Conservation (phyloP, 768 basidiomycete genomes). For the Leccinum aurantiacum region DNA sequence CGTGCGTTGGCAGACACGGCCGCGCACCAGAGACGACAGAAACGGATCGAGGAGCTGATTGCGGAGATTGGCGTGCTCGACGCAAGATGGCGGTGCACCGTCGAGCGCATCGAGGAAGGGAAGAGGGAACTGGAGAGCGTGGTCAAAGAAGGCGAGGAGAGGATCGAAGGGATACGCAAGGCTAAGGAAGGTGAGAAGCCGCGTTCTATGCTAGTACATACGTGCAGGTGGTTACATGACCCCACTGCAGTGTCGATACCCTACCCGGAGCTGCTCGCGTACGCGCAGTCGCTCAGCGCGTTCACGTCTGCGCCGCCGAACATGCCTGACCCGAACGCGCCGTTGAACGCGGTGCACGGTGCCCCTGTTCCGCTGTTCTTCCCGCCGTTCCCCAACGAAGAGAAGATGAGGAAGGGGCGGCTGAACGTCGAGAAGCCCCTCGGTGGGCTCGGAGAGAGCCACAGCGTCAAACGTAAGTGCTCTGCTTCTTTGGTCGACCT, state of each 20-base stretch:
- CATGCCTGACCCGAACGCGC: slow-evolving; percentile 64
- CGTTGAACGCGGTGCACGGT: slow-evolving; percentile 42
- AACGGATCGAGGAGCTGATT: slow-evolving; percentile 69
- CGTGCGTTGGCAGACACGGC: slow-evolving; percentile 63
- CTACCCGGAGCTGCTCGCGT: slow-evolving; percentile 79
- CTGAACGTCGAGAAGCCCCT: slow-evolving; percentile 81
- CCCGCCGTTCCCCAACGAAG: slow-evolving; percentile 89
- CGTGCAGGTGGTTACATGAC: not conserved
- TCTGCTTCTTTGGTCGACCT: slow-evolving; percentile 5
- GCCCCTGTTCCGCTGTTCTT: slow-evolving; percentile 80
- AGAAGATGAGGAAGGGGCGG: slow-evolving; percentile 83
- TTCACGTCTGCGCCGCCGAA: slow-evolving; percentile 90
- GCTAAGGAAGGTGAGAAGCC: slow-evolving; percentile 62
- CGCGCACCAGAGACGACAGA: slow-evolving; percentile 73
- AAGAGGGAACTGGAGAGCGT: slow-evolving; percentile 68
- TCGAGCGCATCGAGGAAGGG: slow-evolving; percentile 60
- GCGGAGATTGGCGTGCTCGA: slow-evolving; percentile 70
- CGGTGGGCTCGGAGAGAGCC: slow-evolving; percentile 76
- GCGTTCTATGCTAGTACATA: not conserved
- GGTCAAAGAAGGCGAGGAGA: slow-evolving; percentile 73
- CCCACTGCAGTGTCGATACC: slow-evolving; percentile 63
- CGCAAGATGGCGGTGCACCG: slow-evolving; percentile 65
- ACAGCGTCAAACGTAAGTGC: slow-evolving; percentile 71
- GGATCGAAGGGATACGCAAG: slow-evolving; percentile 65
- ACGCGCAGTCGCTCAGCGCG: slow-evolving; percentile 80